Conservation (phyloP, 768 basidiomycete genomes). For the Leccinum imitatum region DNA sequence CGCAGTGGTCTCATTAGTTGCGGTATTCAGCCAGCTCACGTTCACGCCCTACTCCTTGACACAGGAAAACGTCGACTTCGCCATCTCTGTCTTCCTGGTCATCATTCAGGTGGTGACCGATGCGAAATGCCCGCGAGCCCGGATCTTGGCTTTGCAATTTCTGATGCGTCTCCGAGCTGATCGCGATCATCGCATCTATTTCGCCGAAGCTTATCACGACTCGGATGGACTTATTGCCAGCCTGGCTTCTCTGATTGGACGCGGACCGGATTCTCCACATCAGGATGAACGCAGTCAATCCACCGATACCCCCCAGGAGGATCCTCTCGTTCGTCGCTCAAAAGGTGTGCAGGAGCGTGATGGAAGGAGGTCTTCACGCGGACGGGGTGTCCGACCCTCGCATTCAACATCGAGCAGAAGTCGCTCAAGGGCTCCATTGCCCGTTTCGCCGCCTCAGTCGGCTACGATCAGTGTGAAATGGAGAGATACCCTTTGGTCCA, state of each 20-base stretch:
- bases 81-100: conserved; percentile 51
- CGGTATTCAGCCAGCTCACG: conserved; percentile 65
- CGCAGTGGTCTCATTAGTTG: conserved; percentile 62
- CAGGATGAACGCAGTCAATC: conserved; percentile 28
- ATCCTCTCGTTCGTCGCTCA: conserved; percentile 41
- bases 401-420: conserved; percentile 56
- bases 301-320: conserved; percentile 29
- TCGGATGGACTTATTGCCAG: conserved; percentile 53
- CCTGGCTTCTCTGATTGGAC: conserved; percentile 65
- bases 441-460: conserved; percentile 26
- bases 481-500: conserved; percentile 57
- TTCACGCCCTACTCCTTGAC: conserved; percentile 63
- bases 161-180: conserved; percentile 87
- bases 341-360: conserved; percentile 51
- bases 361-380: conserved; percentile 51
- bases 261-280: conserved; percentile 35
- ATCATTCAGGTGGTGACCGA: conserved; percentile 48
- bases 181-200: conserved; percentile 83
- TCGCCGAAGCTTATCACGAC: conserved; percentile 53
- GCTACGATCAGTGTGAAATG: conserved; percentile 33
- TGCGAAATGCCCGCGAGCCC: conserved; percentile 54
- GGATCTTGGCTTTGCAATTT: conserved; percentile 80
- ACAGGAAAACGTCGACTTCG: conserved; percentile 48
- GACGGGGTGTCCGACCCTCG: conserved; percentile 45
- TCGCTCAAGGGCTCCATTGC: conserved; percentile 53